Conservation (phyloP, 2,329 filamentous ascomycete species). For the Epichloe sp. region DNA sequence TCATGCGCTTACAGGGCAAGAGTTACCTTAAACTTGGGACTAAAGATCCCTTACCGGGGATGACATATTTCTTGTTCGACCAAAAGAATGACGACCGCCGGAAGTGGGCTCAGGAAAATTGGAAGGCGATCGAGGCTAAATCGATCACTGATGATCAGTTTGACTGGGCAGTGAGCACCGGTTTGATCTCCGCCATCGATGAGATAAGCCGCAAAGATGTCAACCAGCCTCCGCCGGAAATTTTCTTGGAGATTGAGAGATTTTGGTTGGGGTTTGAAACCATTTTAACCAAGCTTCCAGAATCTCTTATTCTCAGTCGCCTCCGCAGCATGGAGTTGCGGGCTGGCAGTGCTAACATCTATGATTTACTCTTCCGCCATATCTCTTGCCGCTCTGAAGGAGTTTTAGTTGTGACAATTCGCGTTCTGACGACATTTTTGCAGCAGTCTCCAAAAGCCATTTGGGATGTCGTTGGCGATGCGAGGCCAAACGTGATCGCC, state of each 20-base stretch:
- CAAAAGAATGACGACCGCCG: constrained; percentile 41
- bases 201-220: constrained; percentile 40
- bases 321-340: constrained; percentile 69
- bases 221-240: constrained; percentile 18
- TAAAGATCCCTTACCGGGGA: constrained; percentile 63
- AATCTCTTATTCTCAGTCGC: constrained; percentile 62
- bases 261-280: constrained; percentile 71
- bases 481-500: constrained; percentile 67
- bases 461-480: constrained; percentile 77
- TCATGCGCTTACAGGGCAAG: constrained; percentile 58
- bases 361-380: constrained; percentile 44
- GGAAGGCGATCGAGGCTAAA: constrained; percentile 38
- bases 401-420: constrained; percentile 56
- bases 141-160: constrained; percentile 61
- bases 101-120: constrained; percentile 26
- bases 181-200: constrained; percentile 53
- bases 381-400: constrained; percentile 36
- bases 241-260: constrained; percentile 40
- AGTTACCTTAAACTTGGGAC: constrained; percentile 64
- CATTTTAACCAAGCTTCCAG: constrained; percentile 61
- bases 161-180: constrained; percentile 72
- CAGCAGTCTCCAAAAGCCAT: constrained; percentile 67
- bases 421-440: constrained; percentile 57
- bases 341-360: constrained; percentile 46
- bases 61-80: constrained; percentile 70